Base-by-base conservation (phyloP, 371 early-diverging fungal genomes). In the Lichtheimia ornata region DNA sequence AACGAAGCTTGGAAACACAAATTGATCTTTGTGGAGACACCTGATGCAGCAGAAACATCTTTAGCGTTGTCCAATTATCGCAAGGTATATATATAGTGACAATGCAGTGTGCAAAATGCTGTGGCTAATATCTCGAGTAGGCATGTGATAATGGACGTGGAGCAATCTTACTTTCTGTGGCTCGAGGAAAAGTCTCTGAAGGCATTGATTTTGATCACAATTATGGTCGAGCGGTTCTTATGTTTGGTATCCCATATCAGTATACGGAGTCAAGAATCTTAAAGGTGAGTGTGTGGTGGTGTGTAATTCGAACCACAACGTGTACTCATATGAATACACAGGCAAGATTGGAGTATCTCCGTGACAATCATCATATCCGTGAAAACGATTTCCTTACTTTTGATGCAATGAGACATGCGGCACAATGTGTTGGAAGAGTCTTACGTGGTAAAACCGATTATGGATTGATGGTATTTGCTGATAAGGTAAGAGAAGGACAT, bases 201-300 rank as follows among this genome's bases (percentile, higher is more conserved):
- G 99, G 99, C 17, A 97, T 99, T 66, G 99, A 99, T 89, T 99
- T 99, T 74, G 98, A 99, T 71, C 96, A 99, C 73, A 92, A 98
- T 65, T 99, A 99, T 78, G 99, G 99, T 9, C 88, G 99, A 27
- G 99, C 98, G 18, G 95, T 98, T 35, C 85, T 99, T 58, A 88
- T 99, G 88, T 97, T 98, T 85, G 99, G 99, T 14, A 98, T 99
- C 49, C 99, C 99, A 0, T 99, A 97, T 73, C 99, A 98, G 82
- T 99, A 97, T 71, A 99, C 99, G 0, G 99, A 99, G 71, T 93
- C 93, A 51, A 83, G 99, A 55, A 94, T 97, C 27, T 71, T 98
- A 49, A 97, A 97, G 79, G 88, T 86, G 47, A 50, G 53, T 44
- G 1, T 17, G 11, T 2, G 11, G 11, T 35, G 35, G 35, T 17